Conservation (phyloP, 2,329 filamentous ascomycete species). For the Amesomyces nigricolor region DNA sequence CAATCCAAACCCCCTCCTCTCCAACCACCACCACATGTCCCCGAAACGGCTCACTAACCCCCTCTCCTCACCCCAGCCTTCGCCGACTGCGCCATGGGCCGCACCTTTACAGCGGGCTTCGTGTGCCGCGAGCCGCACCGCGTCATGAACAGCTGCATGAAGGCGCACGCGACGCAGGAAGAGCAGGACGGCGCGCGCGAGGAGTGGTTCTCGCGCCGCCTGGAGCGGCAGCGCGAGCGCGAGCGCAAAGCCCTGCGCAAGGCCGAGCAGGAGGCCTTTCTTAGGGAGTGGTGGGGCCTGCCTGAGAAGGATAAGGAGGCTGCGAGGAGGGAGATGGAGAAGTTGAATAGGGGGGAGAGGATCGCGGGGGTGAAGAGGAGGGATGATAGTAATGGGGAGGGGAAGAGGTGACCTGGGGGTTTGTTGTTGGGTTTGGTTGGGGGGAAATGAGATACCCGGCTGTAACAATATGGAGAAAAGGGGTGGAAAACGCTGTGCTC, state of each 20-base stretch:
- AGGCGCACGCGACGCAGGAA: slow-evolving; percentile 72
- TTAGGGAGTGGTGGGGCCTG: slow-evolving; percentile 63
- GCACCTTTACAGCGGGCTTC: slow-evolving; percentile 84
- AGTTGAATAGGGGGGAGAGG: slow-evolving; percentile 45
- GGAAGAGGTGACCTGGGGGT: slow-evolving; percentile 5
- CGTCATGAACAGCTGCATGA: slow-evolving; percentile 93
- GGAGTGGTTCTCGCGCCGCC: slow-evolving; percentile 82
- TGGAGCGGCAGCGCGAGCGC: slow-evolving; percentile 62
- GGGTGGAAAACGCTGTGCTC: no score
- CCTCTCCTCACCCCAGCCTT: slow-evolving; percentile 61
- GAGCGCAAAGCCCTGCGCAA: slow-evolving; percentile 58
- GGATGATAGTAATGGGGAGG: slow-evolving; percentile 27
- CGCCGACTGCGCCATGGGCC: slow-evolving; percentile 78
- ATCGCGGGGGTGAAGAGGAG: slow-evolving; percentile 48
- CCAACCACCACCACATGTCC: no score
- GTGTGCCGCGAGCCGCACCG: slow-evolving; percentile 73
- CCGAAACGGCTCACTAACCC: no score
- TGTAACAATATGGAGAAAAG: not conserved
- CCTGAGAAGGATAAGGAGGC: slow-evolving; percentile 50
- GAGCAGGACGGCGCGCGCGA: slow-evolving; percentile 84
- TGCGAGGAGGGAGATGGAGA: slow-evolving; percentile 48
- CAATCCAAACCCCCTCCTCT: no score
- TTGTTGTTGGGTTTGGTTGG: not conserved
- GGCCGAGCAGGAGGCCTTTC: slow-evolving; percentile 58
- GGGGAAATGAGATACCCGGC: not conserved